Base-by-base conservation (phyloP, 2,329 filamentous ascomycete genomes). In the Coniella lustricola region DNA sequence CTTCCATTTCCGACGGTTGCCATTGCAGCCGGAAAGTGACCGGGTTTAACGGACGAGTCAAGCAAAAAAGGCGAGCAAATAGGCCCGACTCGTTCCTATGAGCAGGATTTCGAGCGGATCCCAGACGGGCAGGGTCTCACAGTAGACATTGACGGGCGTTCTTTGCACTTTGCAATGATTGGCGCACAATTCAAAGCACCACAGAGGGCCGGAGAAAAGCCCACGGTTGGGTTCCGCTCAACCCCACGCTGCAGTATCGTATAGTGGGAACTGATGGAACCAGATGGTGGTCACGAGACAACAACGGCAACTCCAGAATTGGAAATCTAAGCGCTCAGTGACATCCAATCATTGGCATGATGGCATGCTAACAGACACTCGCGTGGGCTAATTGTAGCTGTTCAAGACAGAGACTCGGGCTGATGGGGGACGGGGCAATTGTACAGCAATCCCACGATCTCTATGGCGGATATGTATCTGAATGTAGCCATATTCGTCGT, bases 1-100 rank as follows among this genome's bases (percentile, higher is more conserved):
- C n/a, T n/a, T n/a, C n/a, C n/a, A n/a, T 14, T 16, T 35, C 16
- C 16, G 33, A 16, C 33, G 7, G 33, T 35, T 16, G 33, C n/a
- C 8, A 10, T 18, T 39, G 13, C 17, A 31, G 33, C 46, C 46
- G 46, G 46, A 48, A 44, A 44, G 39, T 48, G 46, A 35, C 46
- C 39, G 46, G 37, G n/a, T 37, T 33, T 20, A 18, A 48, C 38
- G 25, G 5, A 29, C 38, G 46, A 37, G 46, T 48, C 46, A 38
- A 18, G 7, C 17, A 12, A 38, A 48, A 48, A 10, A 29, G 25
- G 22, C 33, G 33, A 33, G 22, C 39, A 16, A 48, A 38, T 29
- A 48, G 46, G 17, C 46, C 39, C 46, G 39, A 41, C 43, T 44
- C 9, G 17, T 14, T 13, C 14, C 16, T 18, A 17, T 35, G 31